Conservation (phyloP, 129 eudicot species). For the Saposhnikovia divaricata region DNA sequence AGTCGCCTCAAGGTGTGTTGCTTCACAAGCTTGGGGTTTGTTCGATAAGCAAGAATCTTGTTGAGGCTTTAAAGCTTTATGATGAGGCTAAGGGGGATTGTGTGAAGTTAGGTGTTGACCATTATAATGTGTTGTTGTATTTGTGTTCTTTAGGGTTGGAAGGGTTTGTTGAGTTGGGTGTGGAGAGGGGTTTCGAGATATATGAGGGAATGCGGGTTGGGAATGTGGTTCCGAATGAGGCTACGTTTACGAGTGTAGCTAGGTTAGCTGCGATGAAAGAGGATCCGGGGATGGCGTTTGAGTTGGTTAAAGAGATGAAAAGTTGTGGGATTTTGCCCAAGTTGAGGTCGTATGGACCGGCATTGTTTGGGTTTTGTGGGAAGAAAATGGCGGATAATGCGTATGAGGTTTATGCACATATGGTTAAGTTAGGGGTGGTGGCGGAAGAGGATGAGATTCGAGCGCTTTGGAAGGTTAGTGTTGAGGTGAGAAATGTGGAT, state of each 20-base stretch:
- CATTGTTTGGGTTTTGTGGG: constrained; percentile 71
- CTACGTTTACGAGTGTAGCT: constrained; percentile 81
- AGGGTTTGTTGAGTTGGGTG: constrained; percentile 20
- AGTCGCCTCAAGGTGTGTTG: constrained; percentile 47
- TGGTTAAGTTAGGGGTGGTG: constrained; percentile 54
- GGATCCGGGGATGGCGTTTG: constrained; percentile 85
- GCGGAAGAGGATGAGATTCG: constrained; percentile 68
- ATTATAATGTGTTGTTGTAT: constrained; percentile 67
- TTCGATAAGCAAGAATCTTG: constrained; percentile 36
- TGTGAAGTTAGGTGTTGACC: constrained; percentile 35
- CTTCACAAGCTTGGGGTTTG: constrained; percentile 42
- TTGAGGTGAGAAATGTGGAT: constrained; percentile 32
- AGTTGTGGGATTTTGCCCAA: constrained; percentile 53
- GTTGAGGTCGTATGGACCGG: constrained; percentile 82
- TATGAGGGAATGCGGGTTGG: constrained; percentile 46
- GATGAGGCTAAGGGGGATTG: constrained; percentile 43
- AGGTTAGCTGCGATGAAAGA: constrained; percentile 68
- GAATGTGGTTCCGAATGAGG: constrained; percentile 65
- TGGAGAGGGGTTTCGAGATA: constrained; percentile 77
- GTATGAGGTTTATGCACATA: constrained; percentile 73
- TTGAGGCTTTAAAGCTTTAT: constrained; percentile 58
- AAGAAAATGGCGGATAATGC: constrained; percentile 63
- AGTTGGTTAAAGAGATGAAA: constrained; percentile 70
- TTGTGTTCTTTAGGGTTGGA: constrained; percentile 37
- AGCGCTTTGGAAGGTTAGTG: constrained; percentile 62